These are phyloP conservation scores for Colletotrichum trifolii DNA, from an alignment of 2,329 filamentous ascomycete species.

Conservation along the genomic window DNA sequence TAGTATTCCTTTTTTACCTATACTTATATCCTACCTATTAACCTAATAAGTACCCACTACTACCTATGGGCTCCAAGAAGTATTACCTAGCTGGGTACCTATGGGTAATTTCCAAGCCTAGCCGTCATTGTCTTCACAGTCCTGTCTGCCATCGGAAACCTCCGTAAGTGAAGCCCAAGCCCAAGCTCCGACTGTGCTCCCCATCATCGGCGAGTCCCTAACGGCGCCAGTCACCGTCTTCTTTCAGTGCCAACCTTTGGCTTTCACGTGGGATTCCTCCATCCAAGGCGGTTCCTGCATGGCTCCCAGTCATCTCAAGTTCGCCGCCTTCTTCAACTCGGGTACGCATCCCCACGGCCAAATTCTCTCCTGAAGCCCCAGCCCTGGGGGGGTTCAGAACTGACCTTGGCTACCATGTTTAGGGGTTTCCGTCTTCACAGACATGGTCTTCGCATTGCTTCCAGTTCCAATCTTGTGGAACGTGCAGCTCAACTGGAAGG, in stretches of 20 bases:
- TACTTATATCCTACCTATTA: too few relatives aligned
- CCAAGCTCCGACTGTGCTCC: neutral
- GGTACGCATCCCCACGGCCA: neutral
- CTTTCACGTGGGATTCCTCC: slow-evolving; percentile 39
- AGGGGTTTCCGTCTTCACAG: slow-evolving; percentile 42
- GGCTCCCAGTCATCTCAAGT: slow-evolving; percentile 40
- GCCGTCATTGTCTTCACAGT: slow-evolving; percentile 43
- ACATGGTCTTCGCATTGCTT: slow-evolving; percentile 43
- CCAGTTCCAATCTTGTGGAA: slow-evolving; percentile 44
- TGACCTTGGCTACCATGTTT: rapidly evolving
- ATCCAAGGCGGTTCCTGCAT: slow-evolving; percentile 40
- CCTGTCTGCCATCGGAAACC: slow-evolving; percentile 40
- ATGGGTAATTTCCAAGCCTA: too few relatives aligned
- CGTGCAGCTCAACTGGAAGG: slow-evolving; percentile 43
- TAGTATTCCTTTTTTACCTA: too few relatives aligned
- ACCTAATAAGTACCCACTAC: too few relatives aligned
- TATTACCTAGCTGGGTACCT: too few relatives aligned
- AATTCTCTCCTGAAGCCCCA: neutral
- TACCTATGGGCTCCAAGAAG: too few relatives aligned
- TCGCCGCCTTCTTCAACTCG: slow-evolving; percentile 43
- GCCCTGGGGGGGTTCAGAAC: neutral
- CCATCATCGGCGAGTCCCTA: neutral
- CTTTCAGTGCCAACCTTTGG: slow-evolving; percentile 41
- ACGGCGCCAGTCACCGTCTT: slow-evolving; percentile 39
- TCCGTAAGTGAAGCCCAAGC: slow-evolving; percentile 35